phyloP scores from a whole-genome alignment of 805 yeast genomes.

The Lipomyces kockii region DNA sequence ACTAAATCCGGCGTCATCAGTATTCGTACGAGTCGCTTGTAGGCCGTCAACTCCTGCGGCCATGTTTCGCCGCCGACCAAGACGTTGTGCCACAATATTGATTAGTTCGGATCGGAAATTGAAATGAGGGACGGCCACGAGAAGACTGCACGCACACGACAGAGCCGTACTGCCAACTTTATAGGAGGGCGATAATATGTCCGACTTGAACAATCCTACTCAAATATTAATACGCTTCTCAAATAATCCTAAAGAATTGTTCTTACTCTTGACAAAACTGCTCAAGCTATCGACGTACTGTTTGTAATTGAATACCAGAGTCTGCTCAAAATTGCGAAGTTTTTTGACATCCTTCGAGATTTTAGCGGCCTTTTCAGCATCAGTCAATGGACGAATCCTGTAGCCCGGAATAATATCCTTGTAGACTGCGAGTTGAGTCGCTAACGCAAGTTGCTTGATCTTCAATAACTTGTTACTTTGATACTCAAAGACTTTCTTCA shows the following conservation, averaged over 20 bases:
- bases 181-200: conserved; percentile 32
- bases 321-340: conserved; percentile 80
- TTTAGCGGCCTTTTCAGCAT: conserved; percentile 77
- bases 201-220: conserved; percentile 33
- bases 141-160: conserved; percentile 79
- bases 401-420: conserved; percentile 84
- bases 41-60: conserved; percentile 10
- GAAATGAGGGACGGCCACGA: conserved; percentile 71
- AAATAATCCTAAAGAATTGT: background rate
- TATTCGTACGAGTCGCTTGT: conserved; percentile 4
- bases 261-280: conserved; percentile 46
- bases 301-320: conserved; percentile 69
- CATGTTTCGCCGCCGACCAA: conserved; percentile 57
- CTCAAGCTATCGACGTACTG: conserved; percentile 64
- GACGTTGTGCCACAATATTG: conserved; percentile 65
- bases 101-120: conserved; percentile 80
- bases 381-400: conserved; percentile 80
- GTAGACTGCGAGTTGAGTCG: conserved; percentile 83
- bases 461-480: conserved; percentile 55
- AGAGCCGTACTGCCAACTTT: conserved; percentile 53
- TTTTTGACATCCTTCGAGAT: conserved; percentile 82
- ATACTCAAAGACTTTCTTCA: conserved; percentile 26
- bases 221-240: background rate
- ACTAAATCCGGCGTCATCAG: conserved; percentile 53
- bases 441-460: conserved; percentile 65